Percentiles rank a stretch among this genome's conserved stretches.
Evolutionary conservation across 768 basidiomycete genomes (phyloP).

Genomic region (Lyophyllum semitale): DNA sequence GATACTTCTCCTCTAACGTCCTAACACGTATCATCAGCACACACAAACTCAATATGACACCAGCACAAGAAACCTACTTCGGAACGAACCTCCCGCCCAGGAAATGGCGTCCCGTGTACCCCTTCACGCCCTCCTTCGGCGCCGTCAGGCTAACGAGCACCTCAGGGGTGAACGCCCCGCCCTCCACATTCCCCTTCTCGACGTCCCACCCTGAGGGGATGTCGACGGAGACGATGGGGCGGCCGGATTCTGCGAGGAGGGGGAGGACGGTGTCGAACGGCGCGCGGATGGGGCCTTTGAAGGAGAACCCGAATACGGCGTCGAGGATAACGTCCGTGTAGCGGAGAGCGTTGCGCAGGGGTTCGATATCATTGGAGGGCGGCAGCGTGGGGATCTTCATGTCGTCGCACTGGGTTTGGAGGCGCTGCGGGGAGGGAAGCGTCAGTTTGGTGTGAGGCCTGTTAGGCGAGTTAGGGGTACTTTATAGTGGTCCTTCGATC

Average conservation of each 20-base stretch:
- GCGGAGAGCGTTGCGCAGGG: slow-evolving; percentile 50
- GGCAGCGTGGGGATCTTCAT: slow-evolving; percentile 79
- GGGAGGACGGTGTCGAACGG: slow-evolving; percentile 83
- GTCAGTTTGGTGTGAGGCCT: neutral
- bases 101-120: slow-evolving; percentile 84
- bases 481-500: slow-evolving; percentile 91
- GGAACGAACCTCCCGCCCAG: slow-evolving; percentile 94
- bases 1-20: slow-evolving; percentile 67
- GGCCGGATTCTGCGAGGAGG: slow-evolving; percentile 57
- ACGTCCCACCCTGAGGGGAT: slow-evolving; percentile 98
- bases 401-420: slow-evolving; percentile 86
- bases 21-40: slow-evolving; percentile 38
- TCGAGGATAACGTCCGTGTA: slow-evolving; percentile 86
- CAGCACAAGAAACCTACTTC: slow-evolving; percentile 54
- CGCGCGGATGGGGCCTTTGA: slow-evolving; percentile 83
- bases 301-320: slow-evolving; percentile 98
- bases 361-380: slow-evolving; percentile 43
- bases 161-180: slow-evolving; percentile 67
- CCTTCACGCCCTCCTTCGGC: slow-evolving; percentile 84
- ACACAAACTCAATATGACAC: neutral
- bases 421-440: slow-evolving; percentile 46
- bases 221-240: slow-evolving; percentile 93
- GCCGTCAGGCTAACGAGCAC: slow-evolving; percentile 91
- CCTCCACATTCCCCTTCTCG: slow-evolving; percentile 65
- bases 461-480: slow-evolving; percentile 33